phyloP scores from a whole-genome alignment of 495 filamentous ascomycete genomes.

The Podospora bellae-mahoneyi region DNA sequence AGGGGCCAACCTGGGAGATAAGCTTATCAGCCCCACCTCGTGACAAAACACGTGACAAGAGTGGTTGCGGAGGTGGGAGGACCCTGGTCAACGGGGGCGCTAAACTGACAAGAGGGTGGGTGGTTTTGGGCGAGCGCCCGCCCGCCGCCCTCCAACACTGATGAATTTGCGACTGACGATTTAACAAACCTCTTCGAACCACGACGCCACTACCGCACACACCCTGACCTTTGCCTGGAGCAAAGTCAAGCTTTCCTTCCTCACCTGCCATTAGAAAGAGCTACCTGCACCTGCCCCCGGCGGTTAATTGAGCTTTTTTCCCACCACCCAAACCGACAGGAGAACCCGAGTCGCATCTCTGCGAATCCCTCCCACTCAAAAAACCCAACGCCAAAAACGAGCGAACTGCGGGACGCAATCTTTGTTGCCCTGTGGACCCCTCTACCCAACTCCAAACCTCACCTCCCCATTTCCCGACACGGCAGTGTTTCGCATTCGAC shows the following conservation, averaged over 20 bases:
- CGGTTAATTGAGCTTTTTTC: not conserved
- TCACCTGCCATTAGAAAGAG: constrained; percentile 1
- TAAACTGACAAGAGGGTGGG: not conserved
- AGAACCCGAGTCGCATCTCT: not conserved
- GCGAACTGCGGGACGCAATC: constrained; percentile 9
- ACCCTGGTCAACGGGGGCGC: constrained; percentile 2
- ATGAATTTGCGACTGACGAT: constrained; percentile 14
- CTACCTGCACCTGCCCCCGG: not conserved
- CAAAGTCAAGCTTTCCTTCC: constrained; percentile 33
- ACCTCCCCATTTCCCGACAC: constrained; percentile 10
- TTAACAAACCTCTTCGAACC: constrained; percentile 11
- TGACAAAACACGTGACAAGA: constrained; percentile 15
- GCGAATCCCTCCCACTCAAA: constrained; percentile 1
- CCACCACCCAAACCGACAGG: constrained; percentile 10
- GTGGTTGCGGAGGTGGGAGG: not conserved
- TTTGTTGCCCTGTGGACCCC: constrained; percentile 19
- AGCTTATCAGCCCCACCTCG: constrained; percentile 15
- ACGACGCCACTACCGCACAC: constrained; percentile 10
- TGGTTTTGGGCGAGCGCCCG: not conserved
- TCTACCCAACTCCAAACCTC: constrained; percentile 9
- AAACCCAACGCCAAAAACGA: not conserved
- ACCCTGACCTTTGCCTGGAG: constrained; percentile 29
- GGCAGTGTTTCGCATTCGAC: constrained; percentile 11
- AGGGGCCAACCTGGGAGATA: constrained; percentile 1
- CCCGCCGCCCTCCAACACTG: constrained; percentile 1